Evolutionary conservation across 2,329 filamentous ascomycete genomes (phyloP).

Genomic region (Colletotrichum sp.): DNA sequence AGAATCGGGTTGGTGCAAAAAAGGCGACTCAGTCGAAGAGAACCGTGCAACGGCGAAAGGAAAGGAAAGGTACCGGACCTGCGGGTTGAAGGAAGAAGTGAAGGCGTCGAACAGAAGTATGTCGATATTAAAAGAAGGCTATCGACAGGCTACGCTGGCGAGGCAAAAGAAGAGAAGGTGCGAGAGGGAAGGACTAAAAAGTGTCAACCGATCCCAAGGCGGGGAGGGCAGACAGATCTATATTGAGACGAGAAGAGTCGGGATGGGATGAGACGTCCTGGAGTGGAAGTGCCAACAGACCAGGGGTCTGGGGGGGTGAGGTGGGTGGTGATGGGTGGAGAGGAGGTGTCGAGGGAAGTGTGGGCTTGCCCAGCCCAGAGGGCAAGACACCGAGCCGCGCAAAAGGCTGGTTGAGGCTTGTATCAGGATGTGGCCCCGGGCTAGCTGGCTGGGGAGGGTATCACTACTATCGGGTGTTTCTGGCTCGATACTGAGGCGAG

Average conservation of each 20-base stretch:
- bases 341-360: conserved; percentile 1
- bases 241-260: conserved; percentile 35
- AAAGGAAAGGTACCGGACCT: conserved; percentile 58
- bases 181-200: conserved; percentile 32
- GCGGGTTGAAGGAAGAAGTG: conserved; percentile 36
- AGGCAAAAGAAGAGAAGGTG: conserved; percentile 34
- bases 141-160: conserved; percentile 56
- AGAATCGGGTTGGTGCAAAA: conserved; percentile 22
- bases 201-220: conserved; percentile 7
- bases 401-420: conserved; percentile 33
- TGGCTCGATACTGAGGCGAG: conserved; percentile 40
- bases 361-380: conserved; percentile 37
- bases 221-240: conserved; percentile 34
- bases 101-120: conserved; percentile 34
- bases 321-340: neutral
- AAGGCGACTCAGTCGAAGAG: conserved; percentile 25
- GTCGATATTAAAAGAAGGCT: conserved; percentile 57
- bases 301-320: neutral
- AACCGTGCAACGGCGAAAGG: conserved; percentile 27
- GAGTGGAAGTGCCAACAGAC: conserved; percentile 6
- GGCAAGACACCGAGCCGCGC: conserved; percentile 38
- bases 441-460: conserved; percentile 38
- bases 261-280: conserved; percentile 15
- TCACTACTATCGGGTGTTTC: conserved; percentile 39
- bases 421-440: conserved; percentile 40